Evolutionary conservation across 1,284 basidiomycete species (phyloP), one percentile per base, ranked within the genome.

Genomic region (Trametes pubescens): DNA sequence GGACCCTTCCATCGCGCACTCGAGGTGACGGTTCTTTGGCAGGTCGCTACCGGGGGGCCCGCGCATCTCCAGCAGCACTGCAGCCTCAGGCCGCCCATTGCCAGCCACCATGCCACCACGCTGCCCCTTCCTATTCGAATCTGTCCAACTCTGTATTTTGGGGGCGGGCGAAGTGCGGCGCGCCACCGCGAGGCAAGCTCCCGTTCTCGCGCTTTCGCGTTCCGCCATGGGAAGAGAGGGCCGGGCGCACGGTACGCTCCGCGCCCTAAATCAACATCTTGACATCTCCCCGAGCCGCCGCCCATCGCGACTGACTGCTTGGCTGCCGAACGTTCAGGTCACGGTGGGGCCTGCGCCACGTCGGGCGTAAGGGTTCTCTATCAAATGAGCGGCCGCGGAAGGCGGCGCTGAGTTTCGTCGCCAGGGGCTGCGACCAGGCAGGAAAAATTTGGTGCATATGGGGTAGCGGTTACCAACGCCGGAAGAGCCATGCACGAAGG

Each of bases 161-260:
- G 32, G 26, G 24, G 54, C 53, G 60, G 60, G 46, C 29, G 53
- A 44, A 61, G 60, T 61, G 60, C 60, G 60, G 60, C 60, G 60
- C 53, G 54, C 52, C 65, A 62, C 60, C 40, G 48, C 38, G 37
- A 21, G 52, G 44, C 34, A 43, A 37, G 35, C 26, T 40, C 35
- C 40, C 53, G 56, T 59, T 26, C 51, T 26, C 46, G 18, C n/a
- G 11, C 29, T 14, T 13, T 24, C 18, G 51, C 55, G 46, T 21
- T 40, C 60, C 47, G 51, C 47, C 46, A 62, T 60, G 59, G 62
- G 66, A 65, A 57, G 13, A 26, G 26, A 29, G 52, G 14, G 29
- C 57, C 21, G 10, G 16, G 26, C 43, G 47, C 55, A 26, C 52
- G 53, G 51, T 43, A 43, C 18, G 13, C 40, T 7, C 44, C 40